Conservation (phyloP, 2,329 filamentous ascomycete species). For the Trichophyton verrucosum region DNA sequence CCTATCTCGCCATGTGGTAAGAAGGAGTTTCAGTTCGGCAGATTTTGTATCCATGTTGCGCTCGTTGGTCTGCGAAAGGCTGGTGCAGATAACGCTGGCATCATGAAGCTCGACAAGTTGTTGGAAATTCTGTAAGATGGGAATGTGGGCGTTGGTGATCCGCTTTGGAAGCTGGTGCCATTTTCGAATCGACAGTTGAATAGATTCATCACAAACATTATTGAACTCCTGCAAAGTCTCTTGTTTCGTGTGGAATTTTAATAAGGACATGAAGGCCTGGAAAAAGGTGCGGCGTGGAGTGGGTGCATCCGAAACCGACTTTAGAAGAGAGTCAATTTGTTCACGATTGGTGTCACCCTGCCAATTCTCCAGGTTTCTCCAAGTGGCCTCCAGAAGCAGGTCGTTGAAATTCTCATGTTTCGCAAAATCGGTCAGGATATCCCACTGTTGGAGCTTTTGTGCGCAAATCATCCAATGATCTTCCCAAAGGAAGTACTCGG, state of each 20-base stretch:
- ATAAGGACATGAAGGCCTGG: conserved; percentile 92
- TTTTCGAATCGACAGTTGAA: conserved; percentile 91
- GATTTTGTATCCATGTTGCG: conserved; percentile 86
- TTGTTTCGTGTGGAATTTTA: conserved; percentile 85
- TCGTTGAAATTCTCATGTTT: conserved; percentile 99
- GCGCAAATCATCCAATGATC: conserved; percentile 98
- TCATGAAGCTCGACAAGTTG: conserved; percentile 95
- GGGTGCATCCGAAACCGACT: conserved; percentile 93
- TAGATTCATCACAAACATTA: conserved; percentile 86
- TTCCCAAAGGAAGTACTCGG: conserved; percentile 98
- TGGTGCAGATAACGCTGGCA: conserved; percentile 90
- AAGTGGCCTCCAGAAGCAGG: conserved; percentile 84
- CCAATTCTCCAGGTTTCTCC: conserved; percentile 95
- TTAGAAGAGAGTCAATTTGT: conserved; percentile 82
- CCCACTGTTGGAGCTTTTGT: conserved; percentile 98
- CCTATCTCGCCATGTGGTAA: conserved; percentile 90
- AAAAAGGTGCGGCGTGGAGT: conserved; percentile 92
- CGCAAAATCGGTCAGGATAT: conserved; percentile 91
- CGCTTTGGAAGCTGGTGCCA: conserved; percentile 96
- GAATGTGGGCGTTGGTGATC: conserved; percentile 90
- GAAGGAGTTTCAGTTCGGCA: conserved; percentile 82
- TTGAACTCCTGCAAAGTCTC: conserved; percentile 72
- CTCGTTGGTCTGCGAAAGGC: conserved; percentile 70
- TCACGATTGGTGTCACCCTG: conserved; percentile 73
- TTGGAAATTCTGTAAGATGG: conserved; percentile 93